A percentile compares a stretch with the other conserved stretches of the same genome.
phyloP scores from a whole-genome alignment of 306 rosid species.

The Argentina anserina region DNA sequence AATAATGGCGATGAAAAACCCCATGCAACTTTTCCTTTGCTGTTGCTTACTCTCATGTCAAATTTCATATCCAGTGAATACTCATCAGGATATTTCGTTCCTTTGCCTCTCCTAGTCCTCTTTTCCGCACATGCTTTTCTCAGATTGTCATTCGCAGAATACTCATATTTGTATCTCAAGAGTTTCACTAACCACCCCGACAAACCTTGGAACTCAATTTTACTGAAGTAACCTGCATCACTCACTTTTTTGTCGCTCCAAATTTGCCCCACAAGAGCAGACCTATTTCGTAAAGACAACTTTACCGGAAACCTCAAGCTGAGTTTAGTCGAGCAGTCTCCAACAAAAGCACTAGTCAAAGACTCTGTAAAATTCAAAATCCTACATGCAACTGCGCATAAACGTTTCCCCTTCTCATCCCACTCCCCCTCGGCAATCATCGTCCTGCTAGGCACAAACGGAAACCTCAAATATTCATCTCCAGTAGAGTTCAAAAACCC shows the following conservation, averaged over 20 bases:
- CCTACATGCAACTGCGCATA: constrained; percentile 61
- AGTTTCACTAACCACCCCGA: constrained; percentile 27
- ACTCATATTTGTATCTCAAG: constrained; percentile 44
- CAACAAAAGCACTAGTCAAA: constrained; percentile 45
- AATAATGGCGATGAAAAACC: constrained; percentile 63
- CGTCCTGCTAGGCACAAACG: constrained; percentile 47
- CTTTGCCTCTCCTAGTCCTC: constrained; percentile 40
- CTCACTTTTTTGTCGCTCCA: constrained; percentile 55
- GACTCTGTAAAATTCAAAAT: constrained; percentile 49
- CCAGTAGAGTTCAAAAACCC: constrained; percentile 43
- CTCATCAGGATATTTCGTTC: constrained; percentile 54
- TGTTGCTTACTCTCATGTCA: constrained; percentile 50
- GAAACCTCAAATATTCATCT: constrained; percentile 22
- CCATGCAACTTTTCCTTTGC: constrained; percentile 49
- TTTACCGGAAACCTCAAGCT: constrained; percentile 48
- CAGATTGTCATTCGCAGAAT: constrained; percentile 41
- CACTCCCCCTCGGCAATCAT: constrained; percentile 72
- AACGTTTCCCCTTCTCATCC: constrained; percentile 60
- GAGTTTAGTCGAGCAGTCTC: constrained; percentile 60
- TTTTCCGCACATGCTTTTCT: constrained; percentile 43
- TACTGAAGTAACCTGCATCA: constrained; percentile 49
- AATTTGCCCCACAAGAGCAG: constrained; percentile 51
- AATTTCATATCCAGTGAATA: constrained; percentile 66
- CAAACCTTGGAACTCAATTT: constrained; percentile 45
- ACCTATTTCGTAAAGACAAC: constrained; percentile 57